A percentile compares a stretch with the other conserved stretches of the same genome.
Evolutionary conservation across 1,139 yeast species (phyloP).

Genomic region (Blastobotrys ciferrii): DNA sequence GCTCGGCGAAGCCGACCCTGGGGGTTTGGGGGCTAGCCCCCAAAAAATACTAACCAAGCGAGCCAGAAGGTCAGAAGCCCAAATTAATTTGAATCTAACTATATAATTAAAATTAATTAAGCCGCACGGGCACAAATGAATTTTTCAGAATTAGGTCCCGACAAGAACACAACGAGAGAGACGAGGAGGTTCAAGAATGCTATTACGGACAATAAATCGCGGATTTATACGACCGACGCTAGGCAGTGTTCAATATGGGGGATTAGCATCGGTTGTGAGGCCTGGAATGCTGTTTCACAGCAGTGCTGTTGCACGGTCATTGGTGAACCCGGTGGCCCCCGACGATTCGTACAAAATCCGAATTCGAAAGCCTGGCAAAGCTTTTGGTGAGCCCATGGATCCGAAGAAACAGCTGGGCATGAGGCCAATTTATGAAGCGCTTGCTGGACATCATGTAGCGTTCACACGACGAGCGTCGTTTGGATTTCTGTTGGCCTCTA

Average conservation of each 20-base stretch:
- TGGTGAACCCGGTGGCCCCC: conserved; percentile 33
- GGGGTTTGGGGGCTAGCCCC: no score
- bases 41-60: no score
- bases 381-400: conserved; percentile 37
- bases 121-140: neutral
- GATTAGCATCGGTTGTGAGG: neutral
- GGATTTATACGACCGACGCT: neutral
- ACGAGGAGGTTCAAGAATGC: neutral
- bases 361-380: conserved; percentile 37
- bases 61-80: no score
- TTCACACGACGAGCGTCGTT: conserved; percentile 39
- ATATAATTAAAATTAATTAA: no score
- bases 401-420: conserved; percentile 31
- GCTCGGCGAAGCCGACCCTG: no score
- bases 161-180: neutral
- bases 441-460: conserved; percentile 37
- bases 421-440: conserved; percentile 37
- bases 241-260: neutral
- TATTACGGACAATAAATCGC: neutral
- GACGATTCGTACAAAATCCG: conserved; percentile 32
- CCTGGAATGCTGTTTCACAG: conserved; percentile 9
- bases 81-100: no score
- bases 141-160: neutral
- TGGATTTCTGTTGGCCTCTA: conserved; percentile 33
- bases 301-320: conserved; percentile 20